Percentiles rank a stretch among this genome's conserved stretches.
Evolutionary conservation across 208 protist species (phyloP).

Genomic region (Dictyostelium gargantuum): DNA sequence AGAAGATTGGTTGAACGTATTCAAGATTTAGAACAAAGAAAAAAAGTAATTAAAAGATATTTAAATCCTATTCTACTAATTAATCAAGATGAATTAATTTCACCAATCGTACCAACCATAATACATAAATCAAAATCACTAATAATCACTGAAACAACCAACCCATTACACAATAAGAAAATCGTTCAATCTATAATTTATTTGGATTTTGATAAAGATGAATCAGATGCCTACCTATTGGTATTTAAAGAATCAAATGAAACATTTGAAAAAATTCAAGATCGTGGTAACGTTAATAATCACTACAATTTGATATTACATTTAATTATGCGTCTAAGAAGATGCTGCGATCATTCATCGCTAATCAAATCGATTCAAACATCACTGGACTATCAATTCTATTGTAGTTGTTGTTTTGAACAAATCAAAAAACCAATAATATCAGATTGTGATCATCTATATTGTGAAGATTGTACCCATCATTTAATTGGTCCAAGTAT

Average conservation of each 20-base stretch:
- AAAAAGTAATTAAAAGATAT: not conserved
- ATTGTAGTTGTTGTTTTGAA: not conserved
- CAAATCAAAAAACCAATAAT: not conserved
- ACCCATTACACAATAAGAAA: not conserved
- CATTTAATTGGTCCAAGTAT: not conserved
- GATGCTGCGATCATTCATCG: not conserved
- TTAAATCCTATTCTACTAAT: slow-evolving; percentile 48
- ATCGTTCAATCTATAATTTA: not conserved
- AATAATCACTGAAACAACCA: no score
- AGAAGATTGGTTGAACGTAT: not conserved
- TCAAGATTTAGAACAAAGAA: not conserved
- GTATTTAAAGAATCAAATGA: not conserved
- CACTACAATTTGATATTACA: not conserved
- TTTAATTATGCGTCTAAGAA: not conserved
- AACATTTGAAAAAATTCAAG: not conserved
- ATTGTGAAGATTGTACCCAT: not conserved
- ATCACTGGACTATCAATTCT: not conserved
- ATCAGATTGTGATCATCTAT: not conserved
- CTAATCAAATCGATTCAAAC: not conserved
- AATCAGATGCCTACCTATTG: not conserved
- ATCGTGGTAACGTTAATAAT: not conserved
- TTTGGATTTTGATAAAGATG: not conserved
- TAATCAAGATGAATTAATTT: no score
- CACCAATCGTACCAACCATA: no score
- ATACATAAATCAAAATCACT: no score